phyloP scores from a whole-genome alignment of 768 basidiomycete species.

The Lactarius vividus region DNA sequence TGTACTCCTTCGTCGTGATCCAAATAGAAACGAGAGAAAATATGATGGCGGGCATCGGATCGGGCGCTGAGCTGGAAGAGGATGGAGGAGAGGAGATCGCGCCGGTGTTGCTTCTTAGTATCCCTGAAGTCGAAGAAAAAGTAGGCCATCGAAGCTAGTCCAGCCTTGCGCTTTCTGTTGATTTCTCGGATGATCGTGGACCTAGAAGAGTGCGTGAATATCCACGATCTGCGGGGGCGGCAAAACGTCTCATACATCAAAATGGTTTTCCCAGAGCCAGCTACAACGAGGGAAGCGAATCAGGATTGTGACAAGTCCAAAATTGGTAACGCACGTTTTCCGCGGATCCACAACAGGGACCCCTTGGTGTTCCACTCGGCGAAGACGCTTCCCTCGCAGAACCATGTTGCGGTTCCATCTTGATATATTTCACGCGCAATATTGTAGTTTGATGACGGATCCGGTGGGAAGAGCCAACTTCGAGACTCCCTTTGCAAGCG shows the following conservation, averaged over 20 bases:
- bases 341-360: constrained; percentile 5
- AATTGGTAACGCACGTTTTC: constrained; percentile 2
- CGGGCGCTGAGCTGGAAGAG: background rate
- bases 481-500: background rate
- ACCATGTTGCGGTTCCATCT: background rate
- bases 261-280: constrained; percentile 8
- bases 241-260: background rate
- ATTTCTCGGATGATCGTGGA: constrained; percentile 1
- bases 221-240: background rate
- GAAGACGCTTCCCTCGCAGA: background rate
- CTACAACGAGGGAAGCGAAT: background rate
- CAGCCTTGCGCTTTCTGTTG: background rate
- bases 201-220: background rate
- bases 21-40: constrained; percentile 1
- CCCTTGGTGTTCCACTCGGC: background rate
- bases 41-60: background rate
- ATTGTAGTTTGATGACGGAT: constrained; percentile 4
- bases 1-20: background rate
- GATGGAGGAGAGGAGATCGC: constrained; percentile 1
- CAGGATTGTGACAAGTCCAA: background rate
- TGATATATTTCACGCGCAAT: background rate
- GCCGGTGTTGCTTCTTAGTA: background rate
- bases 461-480: constrained; percentile 11
- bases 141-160: background rate
- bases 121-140: too few relatives aligned